phyloP scores from a whole-genome alignment of 345 rosid species.

The Lumnitzera racemosa region DNA sequence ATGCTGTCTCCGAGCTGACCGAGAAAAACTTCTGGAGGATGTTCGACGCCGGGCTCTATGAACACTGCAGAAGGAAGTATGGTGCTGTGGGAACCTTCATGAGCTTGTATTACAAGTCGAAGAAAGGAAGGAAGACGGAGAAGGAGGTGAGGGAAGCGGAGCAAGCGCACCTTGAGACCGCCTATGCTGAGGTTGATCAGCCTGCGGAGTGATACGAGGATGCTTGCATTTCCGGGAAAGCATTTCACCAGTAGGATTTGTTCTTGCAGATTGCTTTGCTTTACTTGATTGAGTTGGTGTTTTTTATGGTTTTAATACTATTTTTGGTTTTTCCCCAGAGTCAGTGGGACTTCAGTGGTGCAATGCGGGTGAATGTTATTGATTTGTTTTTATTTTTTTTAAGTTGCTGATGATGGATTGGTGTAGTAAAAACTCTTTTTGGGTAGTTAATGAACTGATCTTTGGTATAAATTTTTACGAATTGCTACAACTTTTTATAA shows the following conservation, averaged over 20 bases:
- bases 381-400: too few relatives aligned
- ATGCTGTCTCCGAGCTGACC: constrained; percentile 83
- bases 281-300: constrained; percentile 1
- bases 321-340: too few relatives aligned
- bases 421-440: too few relatives aligned
- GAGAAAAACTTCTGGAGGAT: constrained; percentile 97
- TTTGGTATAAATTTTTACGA: too few relatives aligned
- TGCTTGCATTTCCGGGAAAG: background rate
- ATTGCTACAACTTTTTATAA: too few relatives aligned
- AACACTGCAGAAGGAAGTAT: constrained; percentile 77
- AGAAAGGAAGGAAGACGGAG: constrained; percentile 99
- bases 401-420: too few relatives aligned
- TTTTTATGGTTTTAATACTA: too few relatives aligned
- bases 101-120: constrained; percentile 94
- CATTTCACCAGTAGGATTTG: constrained; percentile 4
- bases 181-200: constrained; percentile 45
- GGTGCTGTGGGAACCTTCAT: constrained; percentile 94
- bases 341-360: too few relatives aligned
- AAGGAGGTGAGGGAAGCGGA: constrained; percentile 95
- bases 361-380: too few relatives aligned
- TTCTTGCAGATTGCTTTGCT: background rate
- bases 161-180: constrained; percentile 77
- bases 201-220: constrained; percentile 14
- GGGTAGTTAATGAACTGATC: too few relatives aligned
- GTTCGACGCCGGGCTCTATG: constrained; percentile 83